These are phyloP conservation scores for Geotrichum cucujoidarum DNA, from an alignment of 1,139 yeast genomes.

Conservation along the genomic window DNA sequence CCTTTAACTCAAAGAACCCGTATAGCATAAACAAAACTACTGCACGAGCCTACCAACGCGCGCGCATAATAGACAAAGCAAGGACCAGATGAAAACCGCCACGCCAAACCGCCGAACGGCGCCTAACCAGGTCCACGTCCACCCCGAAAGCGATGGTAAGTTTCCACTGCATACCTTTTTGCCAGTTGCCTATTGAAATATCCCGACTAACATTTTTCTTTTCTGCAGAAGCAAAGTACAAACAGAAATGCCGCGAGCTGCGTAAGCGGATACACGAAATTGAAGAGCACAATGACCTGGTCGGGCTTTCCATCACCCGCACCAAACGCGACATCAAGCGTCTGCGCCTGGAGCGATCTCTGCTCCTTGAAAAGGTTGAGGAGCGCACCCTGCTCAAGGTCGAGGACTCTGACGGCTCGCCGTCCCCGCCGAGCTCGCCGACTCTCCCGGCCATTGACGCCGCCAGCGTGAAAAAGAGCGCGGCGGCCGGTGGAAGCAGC, in stretches of 20 bases:
- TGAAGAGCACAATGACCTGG: conserved; percentile 73
- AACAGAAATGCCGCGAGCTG: conserved; percentile 65
- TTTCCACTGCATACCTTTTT: not conserved
- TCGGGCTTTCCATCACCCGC: conserved; percentile 72
- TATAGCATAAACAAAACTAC: too few relatives aligned
- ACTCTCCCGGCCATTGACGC: conserved; percentile 2
- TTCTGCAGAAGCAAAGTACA: conserved; percentile 36
- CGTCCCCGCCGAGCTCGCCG: conserved; percentile 34
- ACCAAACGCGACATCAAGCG: conserved; percentile 75
- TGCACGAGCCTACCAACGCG: too few relatives aligned
- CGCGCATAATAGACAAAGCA: too few relatives aligned
- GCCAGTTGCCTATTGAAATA: too few relatives aligned
- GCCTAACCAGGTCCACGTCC: conserved; percentile 1
- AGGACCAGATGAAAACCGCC: conserved; percentile 11
- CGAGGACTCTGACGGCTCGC: conserved; percentile 32
- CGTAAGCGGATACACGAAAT: conserved; percentile 67
- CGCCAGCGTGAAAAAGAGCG: not conserved
- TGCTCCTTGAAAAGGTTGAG: conserved; percentile 76
- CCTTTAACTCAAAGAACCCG: too few relatives aligned
- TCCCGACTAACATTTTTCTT: not conserved
- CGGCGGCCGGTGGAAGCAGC: not conserved
- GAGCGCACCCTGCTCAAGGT: conserved; percentile 33
- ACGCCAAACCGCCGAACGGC: conserved; percentile 12
- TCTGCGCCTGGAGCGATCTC: conserved; percentile 73
- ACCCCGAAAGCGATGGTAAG: conserved; percentile 18